Evolutionary conservation across 352 stramenopile species (phyloP), one percentile per base, ranked within the genome.

Genomic region (Phytopythium cucurbitacearum): DNA sequence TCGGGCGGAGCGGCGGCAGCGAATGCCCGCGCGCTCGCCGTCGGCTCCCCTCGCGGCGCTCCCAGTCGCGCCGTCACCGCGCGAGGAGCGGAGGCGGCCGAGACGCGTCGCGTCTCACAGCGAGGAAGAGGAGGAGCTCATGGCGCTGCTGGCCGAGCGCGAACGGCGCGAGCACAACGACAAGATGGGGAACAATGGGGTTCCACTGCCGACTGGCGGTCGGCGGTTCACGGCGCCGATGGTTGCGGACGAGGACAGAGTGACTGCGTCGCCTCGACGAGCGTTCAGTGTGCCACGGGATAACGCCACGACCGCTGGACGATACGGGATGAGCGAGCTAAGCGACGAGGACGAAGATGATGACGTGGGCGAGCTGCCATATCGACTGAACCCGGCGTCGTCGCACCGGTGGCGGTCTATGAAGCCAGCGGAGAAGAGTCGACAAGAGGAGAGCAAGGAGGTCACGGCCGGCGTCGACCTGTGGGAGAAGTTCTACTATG

Each of bases 401-500:
- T 62, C 64, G 6, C 55, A 64, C n/a, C 51, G 67, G 21, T 71
- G 69, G 64, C 57, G 69, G 2, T 38, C 65, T 15, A 67, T 57
- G 51, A 44, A 45, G 48, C 36, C 40, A 2, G 15, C 16, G 46
- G 53, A 50, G 53, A 54, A 59, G 63, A 65, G 40, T 5, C 6
- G 12, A 37, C 43, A 7, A 9, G 35, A 55, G 11, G 42, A 52
- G 9, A 43, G 43, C 5, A 35, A 63, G 13, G 48, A 73, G 57
- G 57, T 71, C 2, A 55, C 48, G 12, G 28, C 39, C 13, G 59
- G 67, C 54, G 67, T 54, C 1, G 67, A 72, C 5, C 15, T 73
- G 4, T 82, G 72, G 72, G 60, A 77, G 40, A 59, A 76, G 53
- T 67, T 77, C 34, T 57, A 73, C 51, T 63, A 71, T 11, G 58